Base-by-base conservation (phyloP, 2,329 filamentous ascomycete species). In the Fonsecaea pedrosoi region DNA sequence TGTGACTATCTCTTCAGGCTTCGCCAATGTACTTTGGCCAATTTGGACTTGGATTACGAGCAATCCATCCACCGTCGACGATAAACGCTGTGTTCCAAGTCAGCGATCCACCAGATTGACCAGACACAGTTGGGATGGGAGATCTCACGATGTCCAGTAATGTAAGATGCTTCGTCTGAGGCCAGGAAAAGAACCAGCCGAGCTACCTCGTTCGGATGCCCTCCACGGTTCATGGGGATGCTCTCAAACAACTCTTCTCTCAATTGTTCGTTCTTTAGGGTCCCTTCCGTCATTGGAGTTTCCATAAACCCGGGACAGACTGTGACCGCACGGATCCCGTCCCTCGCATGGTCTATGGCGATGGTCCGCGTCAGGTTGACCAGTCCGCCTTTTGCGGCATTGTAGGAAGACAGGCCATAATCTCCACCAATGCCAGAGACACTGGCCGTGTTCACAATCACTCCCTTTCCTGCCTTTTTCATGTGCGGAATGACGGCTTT, bases 31-130 rank as follows among this genome's bases (percentile, higher is more conserved):
- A 65, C 56, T 61, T 68, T 1, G 3, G 18, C 53, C 57, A 68
- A 54, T 68, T 68, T 62, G 66, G 66, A 54, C 64, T 63, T 15
- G 60, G 60, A 25, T 63, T 66, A 10, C 60, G 64, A 60, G 64
- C 64, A 59, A 63, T 62, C 64, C 64, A 66, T 66, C 64, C 64
- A 18, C 64, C 64, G 54, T 66, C 64, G 4, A 63, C 64, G 30
- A 66, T 15, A 32, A 66, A 63, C 1, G 64, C 64, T 66, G 64
- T 48, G 37, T 48, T 40, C 45, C 21, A 21, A 54, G 54, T 66
- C 32, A 66, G 42, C 45, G 42, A 38, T 57, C 34, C 35, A 12
- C 10, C 10, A 25, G n/a, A 54, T 54, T 54, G 18, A 38, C 35
- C 12, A 45, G 38, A 45, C 1, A 53, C 38, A 10, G 37, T 60